These are phyloP conservation scores for Globisporangium canariense DNA, from an alignment of 352 stramenopile species.

Conservation along the genomic window DNA sequence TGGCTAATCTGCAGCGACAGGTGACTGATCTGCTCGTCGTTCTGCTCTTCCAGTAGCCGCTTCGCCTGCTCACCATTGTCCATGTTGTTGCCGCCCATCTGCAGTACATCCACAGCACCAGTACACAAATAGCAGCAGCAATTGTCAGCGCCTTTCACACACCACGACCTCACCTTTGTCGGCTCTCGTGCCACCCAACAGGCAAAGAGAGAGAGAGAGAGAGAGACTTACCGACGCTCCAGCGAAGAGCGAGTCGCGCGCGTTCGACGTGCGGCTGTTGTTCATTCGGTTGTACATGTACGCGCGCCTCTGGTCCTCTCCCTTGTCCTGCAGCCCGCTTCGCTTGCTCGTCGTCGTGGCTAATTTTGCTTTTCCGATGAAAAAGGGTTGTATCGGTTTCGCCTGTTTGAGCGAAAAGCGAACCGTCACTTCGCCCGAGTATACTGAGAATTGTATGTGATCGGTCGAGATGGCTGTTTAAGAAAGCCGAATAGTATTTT, in stretches of 20 bases:
- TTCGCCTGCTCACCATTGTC: slow-evolving; percentile 79
- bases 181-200: not conserved
- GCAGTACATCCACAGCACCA: not conserved
- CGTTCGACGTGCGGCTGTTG: slow-evolving; percentile 36
- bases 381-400: too few relatives aligned
- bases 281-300: slow-evolving; percentile 87
- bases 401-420: too few relatives aligned
- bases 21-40: slow-evolving; percentile 87
- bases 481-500: too few relatives aligned
- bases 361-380: not conserved
- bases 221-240: slow-evolving; percentile 39
- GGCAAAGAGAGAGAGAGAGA: not conserved
- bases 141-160: not conserved
- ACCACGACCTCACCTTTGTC: not conserved
- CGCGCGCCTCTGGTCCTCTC: not conserved
- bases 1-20: slow-evolving; percentile 85
- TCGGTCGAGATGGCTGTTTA: too few relatives aligned
- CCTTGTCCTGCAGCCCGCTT: not conserved
- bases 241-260: slow-evolving; percentile 65
- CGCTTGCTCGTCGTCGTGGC: slow-evolving; percentile 4
- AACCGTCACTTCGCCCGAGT: too few relatives aligned
- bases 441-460: too few relatives aligned
- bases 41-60: slow-evolving; percentile 79
- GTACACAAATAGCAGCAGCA: not conserved
- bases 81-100: slow-evolving; percentile 30